Evolutionary conservation across 83 land plant species (phyloP), one percentile per base, ranked within the genome.

Genomic region (Larix sibirica): DNA sequence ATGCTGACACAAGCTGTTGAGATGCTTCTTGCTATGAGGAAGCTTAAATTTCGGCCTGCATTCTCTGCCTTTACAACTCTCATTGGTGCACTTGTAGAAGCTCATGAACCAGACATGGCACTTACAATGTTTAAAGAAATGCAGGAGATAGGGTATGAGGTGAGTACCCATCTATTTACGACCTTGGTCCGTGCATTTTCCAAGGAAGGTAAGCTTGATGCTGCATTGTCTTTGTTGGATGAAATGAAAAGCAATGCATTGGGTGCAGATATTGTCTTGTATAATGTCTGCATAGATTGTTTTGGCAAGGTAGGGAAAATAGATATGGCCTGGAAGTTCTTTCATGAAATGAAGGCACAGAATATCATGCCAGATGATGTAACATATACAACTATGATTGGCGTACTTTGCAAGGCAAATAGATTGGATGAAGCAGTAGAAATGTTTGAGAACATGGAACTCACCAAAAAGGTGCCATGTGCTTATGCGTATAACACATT

Each of bases 401-500:
- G 89, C 2, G 92, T 91, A 70, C 88, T 94, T 16, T 93, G 92
- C 82, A 92, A 87, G 79, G 92, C 88, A 58, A 62, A 83, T 6
- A 85, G 81, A 80, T 68, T 94, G 17, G 70, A 84, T 31, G 95
- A 90, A 82, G 95, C 97, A 24, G 84, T 83, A 1, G 90, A 90
- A 12, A 21, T 91, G 16, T 93, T 92, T 88, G 91, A 93, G 64
- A 85, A 88, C 61, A 91, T 95, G 97, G 91, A 95, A 40, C 62
- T n/a, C 3, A 83, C 81, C 23, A 82, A 90, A 60, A 79, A 73
- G 42, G 88, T 86, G 7, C 97, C 97, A 23, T 89, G 90, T 83
- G 94, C 86, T 8, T 89, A 89, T 88, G 93, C 94, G 44, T 95
- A 90, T 78, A 95, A 87, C 81, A 95, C 94, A 13, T 91, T 95